These are phyloP conservation scores for Dactylonectria estremocensis DNA, from an alignment of 2,329 filamentous ascomycete genomes.

Conservation along the genomic window DNA sequence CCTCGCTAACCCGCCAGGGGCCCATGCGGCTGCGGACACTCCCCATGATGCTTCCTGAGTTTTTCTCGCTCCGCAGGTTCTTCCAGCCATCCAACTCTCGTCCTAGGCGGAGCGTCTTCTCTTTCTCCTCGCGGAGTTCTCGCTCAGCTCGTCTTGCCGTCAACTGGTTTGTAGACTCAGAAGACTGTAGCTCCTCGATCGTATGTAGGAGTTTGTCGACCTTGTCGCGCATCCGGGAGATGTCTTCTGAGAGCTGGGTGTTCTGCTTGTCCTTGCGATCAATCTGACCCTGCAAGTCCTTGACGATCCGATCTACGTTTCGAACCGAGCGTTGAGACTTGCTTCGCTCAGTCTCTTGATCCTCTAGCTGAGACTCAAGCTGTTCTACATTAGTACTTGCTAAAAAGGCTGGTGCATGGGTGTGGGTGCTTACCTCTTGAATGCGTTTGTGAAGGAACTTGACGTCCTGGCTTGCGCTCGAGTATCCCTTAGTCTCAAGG, in stretches of 20 bases:
- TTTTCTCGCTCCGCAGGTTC: slow-evolving; percentile 78
- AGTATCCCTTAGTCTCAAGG: slow-evolving; percentile 97
- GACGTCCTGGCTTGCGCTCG: slow-evolving; percentile 93
- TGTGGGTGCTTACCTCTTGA: slow-evolving; percentile 82
- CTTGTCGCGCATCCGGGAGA: slow-evolving; percentile 89
- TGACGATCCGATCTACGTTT: slow-evolving; percentile 93
- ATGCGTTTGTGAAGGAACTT: slow-evolving; percentile 95
- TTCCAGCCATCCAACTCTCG: slow-evolving; percentile 90
- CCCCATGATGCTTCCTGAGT: slow-evolving; percentile 63
- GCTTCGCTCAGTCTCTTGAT: slow-evolving; percentile 83
- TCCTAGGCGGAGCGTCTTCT: slow-evolving; percentile 86
- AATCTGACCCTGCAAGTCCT: slow-evolving; percentile 92
- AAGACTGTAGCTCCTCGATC: slow-evolving; percentile 94
- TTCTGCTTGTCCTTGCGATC: slow-evolving; percentile 94
- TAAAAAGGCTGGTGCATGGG: neutral
- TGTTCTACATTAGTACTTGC: slow-evolving; percentile 56
- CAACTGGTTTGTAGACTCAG: slow-evolving; percentile 86
- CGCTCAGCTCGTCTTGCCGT: slow-evolving; percentile 88
- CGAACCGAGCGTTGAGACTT: slow-evolving; percentile 90
- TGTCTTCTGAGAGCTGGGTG: slow-evolving; percentile 84
- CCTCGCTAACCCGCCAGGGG: slow-evolving; percentile 55
- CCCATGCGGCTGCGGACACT: slow-evolving; percentile 56
- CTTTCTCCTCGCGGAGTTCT: slow-evolving; percentile 89
- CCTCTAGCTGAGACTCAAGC: slow-evolving; percentile 90
- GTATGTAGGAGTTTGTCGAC: slow-evolving; percentile 89